A percentile compares a stretch with the other conserved stretches of the same genome.
phyloP scores from a whole-genome alignment of 2,329 filamentous ascomycete species.

The Septoria linicola region DNA sequence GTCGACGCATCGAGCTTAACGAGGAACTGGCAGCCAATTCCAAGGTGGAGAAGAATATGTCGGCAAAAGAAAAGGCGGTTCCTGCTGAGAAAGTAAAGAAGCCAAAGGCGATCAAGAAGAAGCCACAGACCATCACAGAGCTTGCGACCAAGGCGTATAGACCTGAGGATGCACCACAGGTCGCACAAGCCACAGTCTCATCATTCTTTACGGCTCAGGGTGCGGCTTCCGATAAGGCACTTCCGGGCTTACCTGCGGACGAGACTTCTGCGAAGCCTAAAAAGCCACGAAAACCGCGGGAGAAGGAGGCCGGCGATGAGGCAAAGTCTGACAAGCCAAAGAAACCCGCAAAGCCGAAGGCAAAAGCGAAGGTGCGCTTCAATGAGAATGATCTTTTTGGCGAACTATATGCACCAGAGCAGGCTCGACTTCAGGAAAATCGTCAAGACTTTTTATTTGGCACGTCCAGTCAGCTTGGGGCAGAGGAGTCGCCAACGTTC shows the following conservation, averaged over 20 bases:
- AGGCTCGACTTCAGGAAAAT: slow-evolving; percentile 64
- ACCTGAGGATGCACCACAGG: slow-evolving; percentile 31
- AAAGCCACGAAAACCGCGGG: slow-evolving; percentile 32
- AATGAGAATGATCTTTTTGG: slow-evolving; percentile 24
- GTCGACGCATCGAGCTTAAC: slow-evolving; percentile 19
- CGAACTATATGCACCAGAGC: slow-evolving; percentile 63
- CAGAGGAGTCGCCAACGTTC: slow-evolving; percentile 68
- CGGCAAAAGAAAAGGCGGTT: neutral
- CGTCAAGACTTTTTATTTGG: slow-evolving; percentile 80
- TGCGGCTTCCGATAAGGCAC: neutral
- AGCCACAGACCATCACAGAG: slow-evolving; percentile 73
- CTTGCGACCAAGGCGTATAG: slow-evolving; percentile 71
- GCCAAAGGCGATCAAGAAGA: slow-evolving; percentile 58
- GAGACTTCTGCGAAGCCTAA: slow-evolving; percentile 18
- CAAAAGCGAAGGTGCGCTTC: slow-evolving; percentile 36
- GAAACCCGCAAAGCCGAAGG: slow-evolving; percentile 38
- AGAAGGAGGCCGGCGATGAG: slow-evolving; percentile 21
- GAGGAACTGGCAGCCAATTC: slow-evolving; percentile 17
- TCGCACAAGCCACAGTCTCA: slow-evolving; percentile 39
- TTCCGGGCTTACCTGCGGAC: slow-evolving; percentile 1
- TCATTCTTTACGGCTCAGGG: slow-evolving; percentile 45
- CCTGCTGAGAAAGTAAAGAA: slow-evolving; percentile 36
- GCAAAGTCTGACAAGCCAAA: slow-evolving; percentile 2
- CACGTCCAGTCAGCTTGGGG: slow-evolving; percentile 77
- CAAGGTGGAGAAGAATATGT: neutral